These are phyloP conservation scores for Ramaria sp. DNA, from an alignment of 768 basidiomycete species.

Conservation along the genomic window DNA sequence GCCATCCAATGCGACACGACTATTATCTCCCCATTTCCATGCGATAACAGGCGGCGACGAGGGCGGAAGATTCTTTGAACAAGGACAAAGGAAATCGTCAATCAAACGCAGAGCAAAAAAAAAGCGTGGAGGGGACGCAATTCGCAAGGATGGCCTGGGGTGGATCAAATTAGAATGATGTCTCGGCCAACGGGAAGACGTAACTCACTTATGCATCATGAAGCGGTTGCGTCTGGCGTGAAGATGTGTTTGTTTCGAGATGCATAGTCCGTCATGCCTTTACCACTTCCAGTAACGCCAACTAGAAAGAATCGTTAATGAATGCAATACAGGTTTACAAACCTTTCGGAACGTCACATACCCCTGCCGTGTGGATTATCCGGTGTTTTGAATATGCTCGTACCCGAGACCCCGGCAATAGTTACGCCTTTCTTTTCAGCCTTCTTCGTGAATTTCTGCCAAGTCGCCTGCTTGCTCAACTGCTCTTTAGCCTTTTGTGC, in stretches of 20 bases:
- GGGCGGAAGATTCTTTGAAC: slow-evolving; percentile 4
- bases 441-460: slow-evolving; percentile 96
- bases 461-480: slow-evolving; percentile 67
- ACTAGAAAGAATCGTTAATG: slow-evolving; percentile 32
- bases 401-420: slow-evolving; percentile 81
- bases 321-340: slow-evolving; percentile 4
- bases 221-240: slow-evolving; percentile 34
- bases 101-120: slow-evolving; percentile 2
- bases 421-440: slow-evolving; percentile 85
- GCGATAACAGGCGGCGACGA: neutral
- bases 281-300: slow-evolving; percentile 85
- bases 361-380: slow-evolving; percentile 85
- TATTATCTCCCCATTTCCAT: neutral
- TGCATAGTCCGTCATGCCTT: slow-evolving; percentile 77
- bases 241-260: slow-evolving; percentile 70
- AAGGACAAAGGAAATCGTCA: slow-evolving; percentile 3
- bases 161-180: slow-evolving; percentile 11
- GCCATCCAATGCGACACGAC: slow-evolving; percentile 1
- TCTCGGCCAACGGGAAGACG: slow-evolving; percentile 16
- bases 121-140: slow-evolving; percentile 4
- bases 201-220: slow-evolving; percentile 15
- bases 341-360: slow-evolving; percentile 21
- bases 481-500: slow-evolving; percentile 88
- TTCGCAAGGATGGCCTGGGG: neutral
- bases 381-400: slow-evolving; percentile 90